Base-by-base conservation (phyloP, 371 early-diverging fungal genomes). In the Apophysomyces elegans region DNA sequence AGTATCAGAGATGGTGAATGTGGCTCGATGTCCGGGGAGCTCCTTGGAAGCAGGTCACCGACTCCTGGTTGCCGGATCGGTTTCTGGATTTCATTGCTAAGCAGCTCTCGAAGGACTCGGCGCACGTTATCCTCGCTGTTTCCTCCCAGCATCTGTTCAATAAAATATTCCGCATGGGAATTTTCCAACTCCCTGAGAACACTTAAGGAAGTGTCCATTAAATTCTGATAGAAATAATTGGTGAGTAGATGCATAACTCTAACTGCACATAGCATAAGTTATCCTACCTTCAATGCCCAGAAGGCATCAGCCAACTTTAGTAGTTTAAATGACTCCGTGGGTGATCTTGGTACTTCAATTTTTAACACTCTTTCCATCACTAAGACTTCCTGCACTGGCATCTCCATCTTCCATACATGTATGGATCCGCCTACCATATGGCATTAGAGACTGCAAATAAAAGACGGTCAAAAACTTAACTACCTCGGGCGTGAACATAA, bases 111-210 rank as follows among this genome's bases (percentile, higher is more conserved):
- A 18, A 18, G 18, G 50, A 32, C 50, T 18, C 21, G 50, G 21
- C 50, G 50, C 50, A 18, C 3, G 21, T 50, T 50, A 18, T 18
- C 21, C 21, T 7, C 50, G 21, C 50, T 50, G 21, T 21, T 50
- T 50, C 21, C 50, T 50, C 50, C 50, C 21, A 50, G 21, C 50
- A 50, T 50, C 50, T 50, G 50, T 50, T 50, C 50, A 18, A 50
- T 50, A n/a, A 50, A 50, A 18, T 18, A 50, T 50, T 50, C 21
- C 9, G 50, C 21, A 50, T 18, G 50, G 21, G 50, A 50, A 18
- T 50, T 18, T 18, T 50, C 50, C 21, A 50, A 18, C 21, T 50
- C 50, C 21, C 21, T 7, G 50, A 50, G 35, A 8, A 18, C 21
- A 18, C 9, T 9, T 1, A 50, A 50, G 50, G 50, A 50, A 50